Evolutionary conservation across 2,329 filamentous ascomycete genomes (phyloP), one percentile per base, ranked within the genome.

Genomic region (Cytospora chrysosperma): DNA sequence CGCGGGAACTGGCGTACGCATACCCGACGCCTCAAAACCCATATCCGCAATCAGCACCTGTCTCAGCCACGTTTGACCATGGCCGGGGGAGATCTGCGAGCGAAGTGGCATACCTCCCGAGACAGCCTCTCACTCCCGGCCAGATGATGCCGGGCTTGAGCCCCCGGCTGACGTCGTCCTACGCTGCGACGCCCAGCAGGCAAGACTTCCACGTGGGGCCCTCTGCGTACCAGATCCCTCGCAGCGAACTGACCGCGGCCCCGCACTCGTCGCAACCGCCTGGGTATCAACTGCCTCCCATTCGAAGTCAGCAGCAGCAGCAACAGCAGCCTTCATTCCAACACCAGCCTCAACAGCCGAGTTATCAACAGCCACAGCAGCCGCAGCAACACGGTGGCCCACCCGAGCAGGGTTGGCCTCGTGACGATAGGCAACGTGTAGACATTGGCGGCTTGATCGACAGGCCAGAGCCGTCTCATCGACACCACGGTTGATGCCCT

Each of bases 361-460:
- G 72, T 47, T 65, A 65, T 24, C 52, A 63, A 37, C 67, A 68
- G 30, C 76, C 77, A 40, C 76, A 77, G 5, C 72, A 74, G 37
- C 50, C 69, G n/a, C 69, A 69, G 37, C 61, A 64, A 19, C 59
- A 56, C 30, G 52, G 58, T 21, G 47, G 47, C 13, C 59, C 62
- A 34, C 50, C 65, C 43, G 62, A 64, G 27, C 62, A 66, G 26
- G 50, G 47, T 28, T 79, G 77, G 73, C 71, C 72, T 61, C 77
- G 81, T 51, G 82, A 84, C 62, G 83, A 85, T 61, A 79, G 83
- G 30, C 75, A 78, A 21, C 81, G 86, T 19, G 81, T 88, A 56
- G 85, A 86, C 69, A 88, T 88, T 66, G 83, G 81, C 13, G 85
- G 85, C 2, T 78, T 86, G 70, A 84, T 90, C 70, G 86, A 86